phyloP scores from a whole-genome alignment of 2,329 filamentous ascomycete species.

The Pseudopithomyces chartarum region DNA sequence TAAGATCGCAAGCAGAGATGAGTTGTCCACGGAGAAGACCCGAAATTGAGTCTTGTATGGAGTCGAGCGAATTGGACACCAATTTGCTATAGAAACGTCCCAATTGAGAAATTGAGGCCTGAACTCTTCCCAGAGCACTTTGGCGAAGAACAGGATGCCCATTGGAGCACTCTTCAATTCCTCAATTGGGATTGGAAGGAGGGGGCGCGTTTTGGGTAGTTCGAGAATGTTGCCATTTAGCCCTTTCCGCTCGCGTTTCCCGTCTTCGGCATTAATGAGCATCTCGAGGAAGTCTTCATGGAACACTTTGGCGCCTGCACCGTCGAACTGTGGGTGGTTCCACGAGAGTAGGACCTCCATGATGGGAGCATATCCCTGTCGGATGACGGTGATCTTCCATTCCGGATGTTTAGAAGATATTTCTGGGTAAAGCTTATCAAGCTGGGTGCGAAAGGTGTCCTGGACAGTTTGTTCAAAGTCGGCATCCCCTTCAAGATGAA shows the following conservation, averaged over 20 bases:
- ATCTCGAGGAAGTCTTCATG: constrained; percentile 31
- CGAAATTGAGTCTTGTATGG: constrained; percentile 21
- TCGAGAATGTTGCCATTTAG: constrained; percentile 27
- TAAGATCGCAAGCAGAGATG: constrained; percentile 19
- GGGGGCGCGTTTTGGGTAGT: constrained; percentile 24
- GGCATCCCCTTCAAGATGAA: constrained; percentile 16
- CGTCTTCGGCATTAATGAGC: constrained; percentile 29
- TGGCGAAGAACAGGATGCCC: constrained; percentile 15
- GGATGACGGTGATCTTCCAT: constrained; percentile 26
- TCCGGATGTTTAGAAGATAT: constrained; percentile 21
- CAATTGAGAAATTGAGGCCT: constrained; percentile 16
- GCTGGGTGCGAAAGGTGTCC: constrained; percentile 26
- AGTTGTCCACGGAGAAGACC: constrained; percentile 17
- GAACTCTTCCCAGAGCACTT: constrained; percentile 17
- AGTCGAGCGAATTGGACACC: constrained; percentile 17
- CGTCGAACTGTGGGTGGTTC: constrained; percentile 27
- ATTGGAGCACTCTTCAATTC: constrained; percentile 21
- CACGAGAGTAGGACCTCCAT: constrained; percentile 22
- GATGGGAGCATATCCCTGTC: constrained; percentile 21
- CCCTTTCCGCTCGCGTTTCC: constrained; percentile 19
- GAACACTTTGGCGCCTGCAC: constrained; percentile 22
- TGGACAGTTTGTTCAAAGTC: constrained; percentile 24
- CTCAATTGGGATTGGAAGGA: constrained; percentile 34
- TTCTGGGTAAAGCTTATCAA: constrained; percentile 26
- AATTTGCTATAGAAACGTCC: constrained; percentile 15